phyloP scores from a whole-genome alignment of 495 filamentous ascomycete species.

The Chaetomium fimeti region DNA sequence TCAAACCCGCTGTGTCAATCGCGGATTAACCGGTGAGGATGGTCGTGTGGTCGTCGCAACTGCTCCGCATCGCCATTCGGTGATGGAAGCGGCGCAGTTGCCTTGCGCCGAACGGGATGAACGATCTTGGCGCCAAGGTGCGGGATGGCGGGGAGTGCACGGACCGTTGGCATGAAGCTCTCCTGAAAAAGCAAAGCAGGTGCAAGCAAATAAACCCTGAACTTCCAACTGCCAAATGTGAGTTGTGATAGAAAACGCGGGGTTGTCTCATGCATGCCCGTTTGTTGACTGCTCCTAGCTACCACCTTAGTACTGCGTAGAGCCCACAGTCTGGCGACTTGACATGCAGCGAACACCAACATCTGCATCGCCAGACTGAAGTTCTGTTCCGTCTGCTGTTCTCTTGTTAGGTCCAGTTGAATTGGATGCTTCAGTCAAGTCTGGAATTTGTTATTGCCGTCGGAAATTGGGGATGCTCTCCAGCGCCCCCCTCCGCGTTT shows the following conservation, averaged over 20 bases:
- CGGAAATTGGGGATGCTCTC: slow-evolving; percentile 26
- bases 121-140: slow-evolving; percentile 19
- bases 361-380: slow-evolving; percentile 19
- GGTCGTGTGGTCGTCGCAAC: not conserved
- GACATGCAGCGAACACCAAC: slow-evolving; percentile 17
- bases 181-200: not conserved
- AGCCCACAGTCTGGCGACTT: slow-evolving; percentile 8
- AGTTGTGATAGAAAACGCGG: slow-evolving; percentile 1
- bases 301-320: not conserved
- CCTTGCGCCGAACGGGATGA: not conserved
- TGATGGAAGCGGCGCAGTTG: slow-evolving; percentile 17
- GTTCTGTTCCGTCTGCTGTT: slow-evolving; percentile 4
- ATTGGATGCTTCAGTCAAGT: not conserved
- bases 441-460: not conserved
- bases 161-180: slow-evolving; percentile 1
- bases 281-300: slow-evolving; percentile 1
- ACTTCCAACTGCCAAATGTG: not conserved
- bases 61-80: slow-evolving; percentile 14
- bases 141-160: slow-evolving; percentile 10
- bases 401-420: not conserved
- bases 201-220: not conserved
- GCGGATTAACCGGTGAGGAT: not conserved
- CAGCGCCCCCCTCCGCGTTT: slow-evolving; percentile 13
- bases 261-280: slow-evolving; percentile 4
- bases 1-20: not conserved